Evolutionary conservation across 2,329 filamentous ascomycete genomes (phyloP).

Genomic region (Polytolypa hystricis): DNA sequence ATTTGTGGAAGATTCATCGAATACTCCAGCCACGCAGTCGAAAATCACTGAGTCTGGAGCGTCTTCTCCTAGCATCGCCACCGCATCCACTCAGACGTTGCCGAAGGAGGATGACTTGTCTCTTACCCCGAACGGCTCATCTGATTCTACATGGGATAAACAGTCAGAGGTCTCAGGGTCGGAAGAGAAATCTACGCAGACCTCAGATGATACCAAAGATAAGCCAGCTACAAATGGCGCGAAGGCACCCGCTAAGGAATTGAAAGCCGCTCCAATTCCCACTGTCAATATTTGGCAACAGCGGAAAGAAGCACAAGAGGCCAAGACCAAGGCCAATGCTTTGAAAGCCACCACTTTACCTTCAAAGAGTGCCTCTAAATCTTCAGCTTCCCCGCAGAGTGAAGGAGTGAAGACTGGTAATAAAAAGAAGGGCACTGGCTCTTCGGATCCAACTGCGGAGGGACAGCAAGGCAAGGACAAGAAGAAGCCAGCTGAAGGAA

Average conservation of each 20-base stretch:
- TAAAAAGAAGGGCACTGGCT: constrained; percentile 28
- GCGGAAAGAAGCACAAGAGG: constrained; percentile 55
- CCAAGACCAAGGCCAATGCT: constrained; percentile 34
- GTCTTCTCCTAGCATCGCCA: constrained; percentile 45
- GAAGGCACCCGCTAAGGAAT: constrained; percentile 49
- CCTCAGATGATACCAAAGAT: constrained; percentile 39
- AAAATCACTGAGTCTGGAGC: constrained; percentile 29
- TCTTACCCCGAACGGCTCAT: constrained; percentile 45
- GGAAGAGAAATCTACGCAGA: constrained; percentile 42
- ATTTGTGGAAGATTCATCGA: too few relatives aligned
- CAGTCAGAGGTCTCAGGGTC: constrained; percentile 53
- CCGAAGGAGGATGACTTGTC: constrained; percentile 51
- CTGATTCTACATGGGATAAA: constrained; percentile 57
- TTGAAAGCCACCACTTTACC: constrained; percentile 18
- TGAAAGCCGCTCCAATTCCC: constrained; percentile 73
- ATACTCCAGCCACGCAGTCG: constrained; percentile 12
- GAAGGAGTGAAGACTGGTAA: constrained; percentile 30
- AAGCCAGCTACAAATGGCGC: constrained; percentile 44
- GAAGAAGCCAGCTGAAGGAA: constrained; percentile 25
- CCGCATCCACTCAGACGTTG: constrained; percentile 42
- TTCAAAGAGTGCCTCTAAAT: constrained; percentile 5
- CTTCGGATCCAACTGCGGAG: constrained; percentile 16
- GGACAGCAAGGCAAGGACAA: constrained; percentile 22
- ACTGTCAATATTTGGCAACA: constrained; percentile 81
- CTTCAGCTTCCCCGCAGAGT: constrained; percentile 13